Conservation (phyloP, 192 early-diverging fungal genomes). For the Umbelopsis sp. region DNA sequence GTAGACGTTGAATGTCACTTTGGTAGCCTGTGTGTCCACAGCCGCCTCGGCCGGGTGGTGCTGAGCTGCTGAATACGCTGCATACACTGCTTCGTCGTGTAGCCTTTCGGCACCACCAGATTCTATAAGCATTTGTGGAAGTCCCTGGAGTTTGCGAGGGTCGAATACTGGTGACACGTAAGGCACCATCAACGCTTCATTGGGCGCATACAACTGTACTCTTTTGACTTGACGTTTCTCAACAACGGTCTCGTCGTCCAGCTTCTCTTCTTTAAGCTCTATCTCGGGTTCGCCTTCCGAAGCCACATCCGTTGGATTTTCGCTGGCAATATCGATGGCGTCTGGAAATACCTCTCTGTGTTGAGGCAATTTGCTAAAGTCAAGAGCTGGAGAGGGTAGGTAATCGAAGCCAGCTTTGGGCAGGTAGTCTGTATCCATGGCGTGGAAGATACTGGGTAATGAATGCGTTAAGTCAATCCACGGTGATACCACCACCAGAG, state of each 20-base stretch:
- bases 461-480: conserved; percentile 62
- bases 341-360: background rate
- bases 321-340: background rate
- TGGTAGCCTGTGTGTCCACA: conserved; percentile 1
- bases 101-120: conserved; percentile 48
- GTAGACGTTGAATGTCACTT: conserved; percentile 47
- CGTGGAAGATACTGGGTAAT: conserved; percentile 41
- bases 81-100: conserved; percentile 52
- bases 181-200: conserved; percentile 42
- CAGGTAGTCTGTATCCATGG: conserved; percentile 45
- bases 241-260: background rate
- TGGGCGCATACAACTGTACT: conserved; percentile 50
- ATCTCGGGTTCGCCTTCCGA: background rate
- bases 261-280: background rate
- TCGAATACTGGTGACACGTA: conserved; percentile 52
- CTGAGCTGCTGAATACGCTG: conserved; percentile 40
- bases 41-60: background rate
- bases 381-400: conserved; percentile 32
- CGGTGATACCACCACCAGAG: conserved; percentile 60
- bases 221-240: conserved; percentile 30
- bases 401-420: conserved; percentile 50
- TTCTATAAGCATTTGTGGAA: conserved; percentile 49
- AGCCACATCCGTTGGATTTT: background rate
- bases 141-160: conserved; percentile 33
- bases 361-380: conserved; percentile 28